These are phyloP conservation scores for Lentinula boryana DNA, from an alignment of 768 basidiomycete species.

Conservation along the genomic window DNA sequence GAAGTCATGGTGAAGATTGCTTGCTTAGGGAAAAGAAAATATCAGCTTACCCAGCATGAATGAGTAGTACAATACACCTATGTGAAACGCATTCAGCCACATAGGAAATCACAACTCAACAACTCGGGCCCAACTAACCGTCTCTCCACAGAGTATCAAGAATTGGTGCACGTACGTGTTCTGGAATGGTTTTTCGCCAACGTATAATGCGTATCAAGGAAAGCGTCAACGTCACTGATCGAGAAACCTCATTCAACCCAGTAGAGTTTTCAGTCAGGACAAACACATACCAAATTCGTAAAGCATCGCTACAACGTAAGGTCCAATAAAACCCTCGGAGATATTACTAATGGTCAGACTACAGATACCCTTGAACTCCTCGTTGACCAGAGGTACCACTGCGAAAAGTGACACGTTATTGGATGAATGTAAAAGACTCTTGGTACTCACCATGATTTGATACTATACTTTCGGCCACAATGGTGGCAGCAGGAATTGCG, in stretches of 20 bases:
- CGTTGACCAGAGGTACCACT: conserved; percentile 1
- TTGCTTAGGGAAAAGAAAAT: not conserved
- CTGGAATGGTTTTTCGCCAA: conserved; percentile 11
- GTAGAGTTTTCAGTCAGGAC: not conserved
- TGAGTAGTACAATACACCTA: conserved; percentile 13
- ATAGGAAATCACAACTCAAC: not conserved
- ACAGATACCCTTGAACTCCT: not conserved
- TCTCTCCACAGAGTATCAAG: conserved; percentile 14
- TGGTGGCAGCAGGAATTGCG: conserved; percentile 10
- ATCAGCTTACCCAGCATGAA: conserved; percentile 12
- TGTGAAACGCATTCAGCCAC: not conserved
- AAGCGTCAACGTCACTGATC: conserved; percentile 11
- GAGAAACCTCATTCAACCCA: not conserved
- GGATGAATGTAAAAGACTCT: not conserved
- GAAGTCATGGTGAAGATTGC: not conserved
- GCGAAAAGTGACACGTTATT: not conserved
- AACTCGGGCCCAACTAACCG: conserved; percentile 7
- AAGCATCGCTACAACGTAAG: conserved; percentile 13
- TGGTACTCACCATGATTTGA: conserved; percentile 6
- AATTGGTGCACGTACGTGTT: conserved; percentile 11
- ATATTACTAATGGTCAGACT: conserved; percentile 11
- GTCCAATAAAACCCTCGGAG: conserved; percentile 7
- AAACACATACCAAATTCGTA: conserved; percentile 13
- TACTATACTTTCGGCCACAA: conserved; percentile 8
- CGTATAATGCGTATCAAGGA: conserved; percentile 12